Percentiles rank a stretch among this genome's conserved stretches.
These are phyloP conservation scores for Aspergillus latus DNA, from an alignment of 2,329 filamentous ascomycete genomes.

Conservation along the genomic window DNA sequence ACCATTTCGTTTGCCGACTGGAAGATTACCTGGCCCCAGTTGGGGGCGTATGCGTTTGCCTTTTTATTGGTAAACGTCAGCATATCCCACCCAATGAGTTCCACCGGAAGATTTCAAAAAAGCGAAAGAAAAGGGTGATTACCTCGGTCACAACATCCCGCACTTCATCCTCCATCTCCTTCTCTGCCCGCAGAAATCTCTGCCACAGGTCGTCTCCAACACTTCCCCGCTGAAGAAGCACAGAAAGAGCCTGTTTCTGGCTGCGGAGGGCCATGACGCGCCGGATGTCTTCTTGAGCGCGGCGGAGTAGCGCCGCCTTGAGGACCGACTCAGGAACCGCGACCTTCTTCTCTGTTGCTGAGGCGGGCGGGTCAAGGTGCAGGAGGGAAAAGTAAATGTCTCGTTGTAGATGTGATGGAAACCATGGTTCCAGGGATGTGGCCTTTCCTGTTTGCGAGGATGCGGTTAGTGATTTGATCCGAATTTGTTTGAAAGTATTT, in stretches of 20 bases:
- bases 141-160: slow-evolving; percentile 93
- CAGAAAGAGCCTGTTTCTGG: slow-evolving; percentile 82
- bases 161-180: slow-evolving; percentile 95
- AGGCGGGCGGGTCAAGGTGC: slow-evolving; percentile 62
- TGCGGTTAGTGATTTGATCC: slow-evolving; percentile 41
- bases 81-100: background rate
- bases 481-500: background rate
- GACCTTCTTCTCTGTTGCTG: slow-evolving; percentile 63
- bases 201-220: slow-evolving; percentile 97
- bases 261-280: slow-evolving; percentile 85
- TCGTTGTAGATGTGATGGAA: slow-evolving; percentile 83
- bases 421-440: slow-evolving; percentile 90
- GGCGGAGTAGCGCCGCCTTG: slow-evolving; percentile 81
- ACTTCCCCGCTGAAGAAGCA: slow-evolving; percentile 81
- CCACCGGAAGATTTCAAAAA: slow-evolving; percentile 50
- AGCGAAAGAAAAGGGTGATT: slow-evolving; percentile 54
- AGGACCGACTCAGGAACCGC: slow-evolving; percentile 85
- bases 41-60: slow-evolving; percentile 85
- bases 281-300: slow-evolving; percentile 89
- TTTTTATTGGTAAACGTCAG: slow-evolving; percentile 37
- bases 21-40: slow-evolving; percentile 95
- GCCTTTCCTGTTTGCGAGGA: slow-evolving; percentile 61
- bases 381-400: slow-evolving; percentile 93
- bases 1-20: slow-evolving; percentile 96
- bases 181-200: slow-evolving; percentile 85